Evolutionary conservation across 2,329 filamentous ascomycete genomes (phyloP), one percentile per base, ranked within the genome.

Genomic region (Westerdykella aurantiaca): DNA sequence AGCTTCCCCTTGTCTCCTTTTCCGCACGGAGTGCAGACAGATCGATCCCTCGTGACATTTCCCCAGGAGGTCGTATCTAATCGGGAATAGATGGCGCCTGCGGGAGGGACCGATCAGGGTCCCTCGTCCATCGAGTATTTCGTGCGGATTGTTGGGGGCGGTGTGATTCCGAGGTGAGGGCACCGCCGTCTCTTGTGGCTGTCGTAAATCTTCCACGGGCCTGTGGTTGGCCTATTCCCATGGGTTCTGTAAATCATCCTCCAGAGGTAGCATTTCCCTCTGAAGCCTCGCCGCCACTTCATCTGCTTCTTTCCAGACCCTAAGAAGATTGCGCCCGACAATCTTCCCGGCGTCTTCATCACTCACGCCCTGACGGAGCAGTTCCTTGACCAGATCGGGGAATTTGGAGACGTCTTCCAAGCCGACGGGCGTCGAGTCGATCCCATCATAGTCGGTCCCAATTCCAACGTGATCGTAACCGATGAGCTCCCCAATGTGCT

Each of bases 401-500:
- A 85, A 95, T 61, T 87, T 88, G 39, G 83, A 82, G 6, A 95
- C 88, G 64, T 95, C 89, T 31, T 93, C 87, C 38, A 97, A 68
- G 0, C 90, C 91, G 42, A 72, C 63, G 0, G 90, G 88, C 4
- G 82, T 82, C 1, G 56, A 64, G 1, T 64, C 60, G 44, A 90
- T 90, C 7, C 81, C 91, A 61, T 95, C 89, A 63, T 88, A 95
- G 64, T 95, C 90, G 42, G 84, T 88, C 0, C 90, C 90, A 13
- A 96, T 67, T 1, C 90, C 90, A 10, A 96, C 88, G 62, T 95
- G 79, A 33, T 88, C 84, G 55, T 84, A 95, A 4, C 91, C 90
- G 47, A 95, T 87, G 29, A 83, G 69, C 31, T 85, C 72, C 1
- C 87, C 90, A 50, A 95, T 89, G 61, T 96, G 77, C 49, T 80